Evolutionary conservation across 2,329 filamentous ascomycete genomes (phyloP).

Genomic region (Cercospora sesami): DNA sequence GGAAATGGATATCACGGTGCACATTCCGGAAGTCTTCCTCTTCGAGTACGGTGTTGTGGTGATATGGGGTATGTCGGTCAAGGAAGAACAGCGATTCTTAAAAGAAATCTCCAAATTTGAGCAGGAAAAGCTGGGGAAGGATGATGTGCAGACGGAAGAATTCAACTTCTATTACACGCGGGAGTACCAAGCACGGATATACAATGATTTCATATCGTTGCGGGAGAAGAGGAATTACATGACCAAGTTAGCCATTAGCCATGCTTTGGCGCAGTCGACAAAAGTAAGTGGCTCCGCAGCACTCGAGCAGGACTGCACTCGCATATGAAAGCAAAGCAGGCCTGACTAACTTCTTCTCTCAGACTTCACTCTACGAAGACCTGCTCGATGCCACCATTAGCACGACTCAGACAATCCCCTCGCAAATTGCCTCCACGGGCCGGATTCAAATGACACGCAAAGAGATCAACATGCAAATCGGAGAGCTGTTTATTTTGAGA

Average conservation of each 20-base stretch:
- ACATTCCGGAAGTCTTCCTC: constrained; percentile 91
- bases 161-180: constrained; percentile 99
- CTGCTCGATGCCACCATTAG: constrained; percentile 92
- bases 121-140: constrained; percentile 79
- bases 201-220: constrained; percentile 98
- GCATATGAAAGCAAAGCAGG: neutral
- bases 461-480: constrained; percentile 99
- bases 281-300: constrained; percentile 59
- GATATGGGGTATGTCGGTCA: constrained; percentile 95
- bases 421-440: constrained; percentile 87
- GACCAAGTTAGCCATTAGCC: constrained; percentile 95
- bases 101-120: constrained; percentile 96
- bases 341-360: neutral
- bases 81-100: constrained; percentile 84
- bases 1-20: constrained; percentile 83
- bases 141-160: constrained; percentile 91
- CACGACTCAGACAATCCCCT: constrained; percentile 86
- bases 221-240: constrained; percentile 95
- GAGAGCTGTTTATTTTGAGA: constrained; percentile 93
- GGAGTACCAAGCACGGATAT: constrained; percentile 97
- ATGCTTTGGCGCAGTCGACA: constrained; percentile 91
- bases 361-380: constrained; percentile 95
- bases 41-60: constrained; percentile 98
- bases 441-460: constrained; percentile 84
- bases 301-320: neutral